These are phyloP conservation scores for Rhodotorula paludigena DNA, from an alignment of 768 basidiomycete species.

Conservation along the genomic window DNA sequence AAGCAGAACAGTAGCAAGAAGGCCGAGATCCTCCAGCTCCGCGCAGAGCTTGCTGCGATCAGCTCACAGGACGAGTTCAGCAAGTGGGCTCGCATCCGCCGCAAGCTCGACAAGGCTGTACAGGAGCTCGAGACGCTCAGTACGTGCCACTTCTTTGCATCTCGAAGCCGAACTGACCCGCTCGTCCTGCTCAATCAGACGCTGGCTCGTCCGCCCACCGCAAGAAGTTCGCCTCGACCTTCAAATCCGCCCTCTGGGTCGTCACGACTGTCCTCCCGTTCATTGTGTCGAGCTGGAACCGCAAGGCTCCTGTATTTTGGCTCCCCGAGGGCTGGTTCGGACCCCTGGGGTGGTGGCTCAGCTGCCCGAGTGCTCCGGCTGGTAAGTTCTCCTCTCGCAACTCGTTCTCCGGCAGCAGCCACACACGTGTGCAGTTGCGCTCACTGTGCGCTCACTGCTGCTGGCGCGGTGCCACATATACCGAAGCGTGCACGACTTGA, in stretches of 20 bases:
- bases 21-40: conserved; percentile 68
- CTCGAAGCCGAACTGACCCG: background rate
- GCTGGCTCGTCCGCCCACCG: conserved; percentile 59
- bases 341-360: conserved; percentile 77
- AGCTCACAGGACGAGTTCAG: conserved; percentile 97
- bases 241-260: conserved; percentile 70
- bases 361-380: conserved; percentile 82
- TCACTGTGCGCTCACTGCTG: too few relatives aligned
- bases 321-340: conserved; percentile 87
- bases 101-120: conserved; percentile 85
- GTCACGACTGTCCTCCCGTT: conserved; percentile 83
- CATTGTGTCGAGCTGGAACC: conserved; percentile 82
- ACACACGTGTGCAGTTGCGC: too few relatives aligned
- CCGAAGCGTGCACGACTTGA: too few relatives aligned
- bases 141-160: conserved; percentile 48
- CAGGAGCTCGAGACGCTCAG: conserved; percentile 87
- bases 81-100: conserved; percentile 90
- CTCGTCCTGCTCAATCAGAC: conserved; percentile 53
- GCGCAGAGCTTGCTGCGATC: conserved; percentile 79
- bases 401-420: background rate
- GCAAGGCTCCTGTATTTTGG: conserved; percentile 85
- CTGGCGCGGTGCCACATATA: too few relatives aligned
- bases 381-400: conserved; percentile 52
- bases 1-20: conserved; percentile 68
- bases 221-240: conserved; percentile 62